Conservation (phyloP, 805 yeast species). For the Candida namnaoensis region DNA sequence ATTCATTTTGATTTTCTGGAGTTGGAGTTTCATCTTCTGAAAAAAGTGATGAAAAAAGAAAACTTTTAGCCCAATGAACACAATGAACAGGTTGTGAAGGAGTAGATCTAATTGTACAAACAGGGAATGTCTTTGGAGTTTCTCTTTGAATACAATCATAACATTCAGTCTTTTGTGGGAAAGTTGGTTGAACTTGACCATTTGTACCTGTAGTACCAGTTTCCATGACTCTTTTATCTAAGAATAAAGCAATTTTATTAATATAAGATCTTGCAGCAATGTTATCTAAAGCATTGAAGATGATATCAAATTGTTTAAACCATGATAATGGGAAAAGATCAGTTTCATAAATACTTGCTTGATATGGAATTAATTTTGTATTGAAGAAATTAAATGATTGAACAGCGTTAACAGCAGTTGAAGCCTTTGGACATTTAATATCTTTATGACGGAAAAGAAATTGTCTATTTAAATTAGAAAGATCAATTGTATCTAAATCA, state of each 20-base stretch:
- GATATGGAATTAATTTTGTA: slow-evolving; percentile 66
- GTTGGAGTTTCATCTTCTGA: slow-evolving; percentile 34
- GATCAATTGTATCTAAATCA: slow-evolving; percentile 93
- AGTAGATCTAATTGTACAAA: slow-evolving; percentile 93
- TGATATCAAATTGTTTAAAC: slow-evolving; percentile 68
- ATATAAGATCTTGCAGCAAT: slow-evolving; percentile 88
- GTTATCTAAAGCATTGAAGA: slow-evolving; percentile 91
- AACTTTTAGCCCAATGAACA: slow-evolving; percentile 95
- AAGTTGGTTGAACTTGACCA: slow-evolving; percentile 91
- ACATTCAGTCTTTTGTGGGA: slow-evolving; percentile 79
- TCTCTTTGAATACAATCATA: slow-evolving; percentile 86
- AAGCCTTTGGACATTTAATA: slow-evolving; percentile 80
- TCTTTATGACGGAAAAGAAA: slow-evolving; percentile 85
- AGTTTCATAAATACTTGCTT: slow-evolving; percentile 82
- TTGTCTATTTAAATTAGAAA: slow-evolving; percentile 88
- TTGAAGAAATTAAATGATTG: slow-evolving; percentile 53
- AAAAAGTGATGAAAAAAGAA: slow-evolving; percentile 74
- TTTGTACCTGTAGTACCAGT: slow-evolving; percentile 92
- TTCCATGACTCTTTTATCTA: slow-evolving; percentile 75
- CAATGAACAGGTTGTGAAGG: slow-evolving; percentile 96
- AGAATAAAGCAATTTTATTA: slow-evolving; percentile 69
- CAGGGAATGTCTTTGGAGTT: slow-evolving; percentile 87
- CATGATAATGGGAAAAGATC: slow-evolving; percentile 62
- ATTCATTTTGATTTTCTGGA: slow-evolving; percentile 27
- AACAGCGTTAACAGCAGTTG: slow-evolving; percentile 81